A percentile compares a stretch with the other conserved stretches of the same genome.
These are phyloP conservation scores for Phyllosticta citrichinensis DNA, from an alignment of 2,329 filamentous ascomycete species.

Conservation along the genomic window DNA sequence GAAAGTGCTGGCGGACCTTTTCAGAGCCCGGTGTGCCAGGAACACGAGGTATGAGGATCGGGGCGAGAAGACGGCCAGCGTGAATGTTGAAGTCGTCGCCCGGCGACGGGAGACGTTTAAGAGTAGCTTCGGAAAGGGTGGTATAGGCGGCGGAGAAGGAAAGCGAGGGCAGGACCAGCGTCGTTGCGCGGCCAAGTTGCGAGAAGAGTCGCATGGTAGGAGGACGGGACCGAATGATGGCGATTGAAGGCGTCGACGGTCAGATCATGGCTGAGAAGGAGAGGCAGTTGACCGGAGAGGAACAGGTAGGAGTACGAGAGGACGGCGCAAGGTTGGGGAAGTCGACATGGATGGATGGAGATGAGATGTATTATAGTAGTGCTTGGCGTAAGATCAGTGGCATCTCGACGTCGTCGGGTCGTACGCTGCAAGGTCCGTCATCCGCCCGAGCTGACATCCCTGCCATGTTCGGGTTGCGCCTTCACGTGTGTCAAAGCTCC, in stretches of 20 bases:
- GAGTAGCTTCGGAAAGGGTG: slow-evolving; percentile 61
- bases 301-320: neutral
- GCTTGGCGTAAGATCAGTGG: neutral
- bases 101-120: slow-evolving; percentile 61
- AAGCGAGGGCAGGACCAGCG: slow-evolving; percentile 20
- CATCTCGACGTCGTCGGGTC: no score
- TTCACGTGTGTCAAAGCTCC: neutral
- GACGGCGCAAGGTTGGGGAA: neutral
- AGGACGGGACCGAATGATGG: neutral
- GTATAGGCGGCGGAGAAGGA: slow-evolving; percentile 39
- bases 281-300: neutral
- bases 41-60: slow-evolving; percentile 79
- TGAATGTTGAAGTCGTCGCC: slow-evolving; percentile 68
- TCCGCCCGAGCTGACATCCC: neutral
- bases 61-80: slow-evolving; percentile 65
- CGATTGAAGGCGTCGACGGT: neutral
- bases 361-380: neutral
- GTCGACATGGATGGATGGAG: neutral
- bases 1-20: slow-evolving; percentile 69
- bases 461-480: neutral
- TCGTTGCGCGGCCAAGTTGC: neutral
- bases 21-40: slow-evolving; percentile 71
- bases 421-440: neutral
- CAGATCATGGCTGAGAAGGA: neutral
- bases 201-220: slow-evolving; percentile 5